Evolutionary conservation across 148 eudicot genomes (phyloP).

Genomic region (Fagopyrum tataricum): DNA sequence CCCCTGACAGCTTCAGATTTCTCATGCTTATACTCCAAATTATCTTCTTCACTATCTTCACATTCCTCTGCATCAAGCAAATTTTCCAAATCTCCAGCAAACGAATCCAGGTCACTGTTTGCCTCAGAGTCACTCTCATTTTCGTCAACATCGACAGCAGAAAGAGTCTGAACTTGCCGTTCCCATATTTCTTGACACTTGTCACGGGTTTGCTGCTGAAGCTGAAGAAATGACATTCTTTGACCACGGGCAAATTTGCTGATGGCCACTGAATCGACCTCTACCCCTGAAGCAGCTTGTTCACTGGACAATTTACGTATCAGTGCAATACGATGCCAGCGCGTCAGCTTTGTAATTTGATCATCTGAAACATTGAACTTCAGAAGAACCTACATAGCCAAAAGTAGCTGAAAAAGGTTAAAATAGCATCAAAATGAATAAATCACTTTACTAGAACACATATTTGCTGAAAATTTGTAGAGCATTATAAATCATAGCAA

Average conservation of each 20-base stretch:
- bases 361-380: constrained; percentile 77
- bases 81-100: constrained; percentile 98
- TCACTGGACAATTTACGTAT: constrained; percentile 96
- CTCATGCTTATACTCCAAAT: constrained; percentile 47
- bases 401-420: background rate
- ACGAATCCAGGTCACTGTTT: constrained; percentile 93
- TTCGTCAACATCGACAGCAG: constrained; percentile 76
- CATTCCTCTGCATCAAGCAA: constrained; percentile 94
- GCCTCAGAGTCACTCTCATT: constrained; percentile 89
- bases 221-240: constrained; percentile 96
- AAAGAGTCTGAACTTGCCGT: constrained; percentile 75
- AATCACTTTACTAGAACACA: no score
- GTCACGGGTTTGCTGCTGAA: constrained; percentile 94
- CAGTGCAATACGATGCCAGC: constrained; percentile 98
- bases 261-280: constrained; percentile 85
- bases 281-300: constrained; percentile 79
- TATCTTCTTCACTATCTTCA: constrained; percentile 73
- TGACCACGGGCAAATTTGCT: constrained; percentile 98
- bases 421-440: background rate
- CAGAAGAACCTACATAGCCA: constrained; percentile 51
- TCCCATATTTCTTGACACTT: constrained; percentile 99
- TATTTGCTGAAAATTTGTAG: no score
- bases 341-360: constrained; percentile 70
- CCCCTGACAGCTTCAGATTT: constrained; percentile 76
- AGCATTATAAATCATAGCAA: background rate